Evolutionary conservation across 495 filamentous ascomycete genomes (phyloP).

Genomic region (Pseudoneurospora amorphoporcata): DNA sequence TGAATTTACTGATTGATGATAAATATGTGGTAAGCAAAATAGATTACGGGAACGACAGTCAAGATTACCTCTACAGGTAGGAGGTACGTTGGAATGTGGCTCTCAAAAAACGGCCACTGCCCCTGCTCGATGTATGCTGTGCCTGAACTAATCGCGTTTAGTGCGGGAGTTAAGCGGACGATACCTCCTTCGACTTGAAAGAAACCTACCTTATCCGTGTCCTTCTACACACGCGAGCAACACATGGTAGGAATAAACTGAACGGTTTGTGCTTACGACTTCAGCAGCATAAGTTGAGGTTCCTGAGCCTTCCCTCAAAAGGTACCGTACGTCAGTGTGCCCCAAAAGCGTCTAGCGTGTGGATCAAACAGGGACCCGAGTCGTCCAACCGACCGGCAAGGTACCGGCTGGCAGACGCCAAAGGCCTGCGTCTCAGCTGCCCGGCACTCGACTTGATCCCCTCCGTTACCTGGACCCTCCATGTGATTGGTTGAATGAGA

Average conservation of each 20-base stretch:
- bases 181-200: background rate
- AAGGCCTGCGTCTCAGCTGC: background rate
- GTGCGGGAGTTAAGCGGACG: background rate
- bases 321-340: background rate
- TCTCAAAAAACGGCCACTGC: background rate
- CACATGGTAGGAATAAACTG: background rate
- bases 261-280: background rate
- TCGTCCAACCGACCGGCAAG: background rate
- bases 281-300: background rate
- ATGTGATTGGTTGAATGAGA: slow-evolving; percentile 22
- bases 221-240: background rate
- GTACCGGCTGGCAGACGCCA: background rate
- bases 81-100: background rate
- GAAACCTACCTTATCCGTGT: background rate
- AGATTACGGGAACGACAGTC: background rate
- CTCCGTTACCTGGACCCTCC: slow-evolving; percentile 7
- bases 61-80: background rate
- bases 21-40: background rate
- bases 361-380: background rate
- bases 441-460: slow-evolving; percentile 7
- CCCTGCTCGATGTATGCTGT: background rate
- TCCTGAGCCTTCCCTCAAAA: background rate
- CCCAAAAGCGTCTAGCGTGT: background rate
- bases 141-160: background rate
- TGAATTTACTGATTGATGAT: background rate